A percentile compares a stretch with the other conserved stretches of the same genome.
phyloP scores from a whole-genome alignment of 2,329 filamentous ascomycete genomes.

The Ploettnerulaceae sp. region DNA sequence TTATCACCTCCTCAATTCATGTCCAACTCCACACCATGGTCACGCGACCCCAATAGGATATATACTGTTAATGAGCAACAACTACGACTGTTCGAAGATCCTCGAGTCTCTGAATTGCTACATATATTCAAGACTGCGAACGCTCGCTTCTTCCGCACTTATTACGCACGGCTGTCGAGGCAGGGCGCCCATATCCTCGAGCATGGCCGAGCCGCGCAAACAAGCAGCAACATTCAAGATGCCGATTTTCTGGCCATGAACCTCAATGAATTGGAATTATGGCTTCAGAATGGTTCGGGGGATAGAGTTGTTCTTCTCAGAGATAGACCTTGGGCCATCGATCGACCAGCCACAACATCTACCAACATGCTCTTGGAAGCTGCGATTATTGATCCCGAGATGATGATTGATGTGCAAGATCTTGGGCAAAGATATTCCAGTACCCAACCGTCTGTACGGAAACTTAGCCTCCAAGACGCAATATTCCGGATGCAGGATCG shows the following conservation, averaged over 20 bases:
- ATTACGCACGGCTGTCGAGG: slow-evolving; percentile 9
- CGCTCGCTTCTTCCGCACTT: background rate
- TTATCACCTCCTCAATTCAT: background rate
- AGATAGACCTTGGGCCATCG: slow-evolving; percentile 10
- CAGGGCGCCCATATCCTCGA: slow-evolving; percentile 12
- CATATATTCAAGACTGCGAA: slow-evolving; percentile 8
- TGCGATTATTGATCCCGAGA: slow-evolving; percentile 6
- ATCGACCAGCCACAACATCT: slow-evolving; percentile 4
- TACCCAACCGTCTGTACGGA: background rate
- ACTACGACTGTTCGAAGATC: slow-evolving; percentile 5
- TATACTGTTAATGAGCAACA: slow-evolving; percentile 6
- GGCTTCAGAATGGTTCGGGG: slow-evolving; percentile 11
- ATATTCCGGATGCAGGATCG: slow-evolving; percentile 5
- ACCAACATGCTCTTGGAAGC: slow-evolving; percentile 2
- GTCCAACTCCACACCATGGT: background rate
- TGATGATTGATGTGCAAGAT: slow-evolving; percentile 9
- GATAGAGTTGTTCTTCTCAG: slow-evolving; percentile 16
- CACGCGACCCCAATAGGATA: slow-evolving; percentile 1
- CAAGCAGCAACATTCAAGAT: background rate
- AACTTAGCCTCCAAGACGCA: slow-evolving; percentile 5
- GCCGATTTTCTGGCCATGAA: slow-evolving; percentile 14
- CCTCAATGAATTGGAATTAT: slow-evolving; percentile 10
- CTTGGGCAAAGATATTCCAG: slow-evolving; percentile 3
- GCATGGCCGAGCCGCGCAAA: slow-evolving; percentile 12
- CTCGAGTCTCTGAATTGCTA: slow-evolving; percentile 1